These are phyloP conservation scores for Achaetomiella virescens DNA, from an alignment of 495 filamentous ascomycete genomes.

Conservation along the genomic window DNA sequence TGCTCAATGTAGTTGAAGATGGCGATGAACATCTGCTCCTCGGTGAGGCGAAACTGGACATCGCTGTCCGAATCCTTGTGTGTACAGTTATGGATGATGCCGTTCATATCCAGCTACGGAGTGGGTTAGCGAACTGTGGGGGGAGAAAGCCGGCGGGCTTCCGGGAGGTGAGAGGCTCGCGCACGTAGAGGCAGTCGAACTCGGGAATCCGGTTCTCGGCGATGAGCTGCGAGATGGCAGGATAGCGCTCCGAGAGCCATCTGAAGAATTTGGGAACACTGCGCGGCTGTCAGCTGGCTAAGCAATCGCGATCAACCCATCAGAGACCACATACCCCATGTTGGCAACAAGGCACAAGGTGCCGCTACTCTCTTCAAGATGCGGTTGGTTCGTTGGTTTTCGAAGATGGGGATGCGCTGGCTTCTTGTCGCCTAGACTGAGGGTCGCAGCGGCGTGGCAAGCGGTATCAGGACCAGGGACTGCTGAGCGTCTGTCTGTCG, in stretches of 20 bases:
- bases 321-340: conserved; percentile 24
- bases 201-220: conserved; percentile 98
- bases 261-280: conserved; percentile 92
- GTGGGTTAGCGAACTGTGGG: conserved; percentile 19
- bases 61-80: conserved; percentile 93
- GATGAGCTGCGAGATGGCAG: conserved; percentile 96
- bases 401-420: background rate
- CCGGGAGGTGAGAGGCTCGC: conserved; percentile 21
- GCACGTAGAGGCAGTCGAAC: conserved; percentile 91
- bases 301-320: background rate
- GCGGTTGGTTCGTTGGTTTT: background rate
- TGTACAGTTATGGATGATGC: conserved; percentile 99
- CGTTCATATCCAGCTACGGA: conserved; percentile 88
- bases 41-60: conserved; percentile 84
- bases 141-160: background rate
- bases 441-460: background rate
- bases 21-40: conserved; percentile 98
- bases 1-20: conserved; percentile 99
- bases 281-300: conserved; percentile 32
- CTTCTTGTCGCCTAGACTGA: background rate
- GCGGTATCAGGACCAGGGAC: background rate
- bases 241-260: conserved; percentile 99
- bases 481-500: background rate
- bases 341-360: conserved; percentile 8
- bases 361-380: background rate